Conservation (phyloP, 352 stramenopile genomes). For the Phytopythium montanum region DNA sequence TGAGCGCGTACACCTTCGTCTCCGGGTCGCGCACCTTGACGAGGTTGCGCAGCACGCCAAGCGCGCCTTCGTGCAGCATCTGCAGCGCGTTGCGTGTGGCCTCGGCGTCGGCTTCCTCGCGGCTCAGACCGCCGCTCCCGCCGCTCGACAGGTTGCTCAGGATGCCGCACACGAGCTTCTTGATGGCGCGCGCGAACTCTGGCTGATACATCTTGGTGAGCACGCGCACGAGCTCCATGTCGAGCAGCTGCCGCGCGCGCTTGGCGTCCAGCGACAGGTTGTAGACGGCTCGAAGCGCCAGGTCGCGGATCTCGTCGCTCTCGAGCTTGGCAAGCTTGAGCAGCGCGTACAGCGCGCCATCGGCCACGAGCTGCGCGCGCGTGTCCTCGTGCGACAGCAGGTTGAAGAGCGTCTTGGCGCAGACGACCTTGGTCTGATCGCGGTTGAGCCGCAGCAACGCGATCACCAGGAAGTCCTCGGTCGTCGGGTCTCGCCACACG, state of each 20-base stretch:
- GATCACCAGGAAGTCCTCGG: conserved; percentile 87
- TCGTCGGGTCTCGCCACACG: conserved; percentile 61
- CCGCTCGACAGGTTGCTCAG: conserved; percentile 65
- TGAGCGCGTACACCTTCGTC: conserved; percentile 82
- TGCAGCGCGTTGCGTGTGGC: conserved; percentile 13
- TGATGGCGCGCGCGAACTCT: conserved; percentile 74
- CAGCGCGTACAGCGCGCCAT: conserved; percentile 81
- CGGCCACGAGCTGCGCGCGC: conserved; percentile 65
- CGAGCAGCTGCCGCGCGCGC: conserved; percentile 50
- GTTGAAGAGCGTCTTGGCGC: conserved; percentile 83
- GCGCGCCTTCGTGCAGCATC: conserved; percentile 57
- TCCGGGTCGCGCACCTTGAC: conserved; percentile 72
- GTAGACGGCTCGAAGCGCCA: conserved; percentile 70
- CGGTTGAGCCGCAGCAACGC: conserved; percentile 82
- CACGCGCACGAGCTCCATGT: conserved; percentile 79
- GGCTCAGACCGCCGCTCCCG: not conserved
- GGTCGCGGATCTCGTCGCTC: conserved; percentile 66
- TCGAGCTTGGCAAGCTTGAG: conserved; percentile 80
- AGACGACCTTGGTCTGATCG: conserved; percentile 80
- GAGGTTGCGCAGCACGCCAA: conserved; percentile 64
- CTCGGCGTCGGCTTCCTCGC: conserved; percentile 6
- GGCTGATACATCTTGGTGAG: conserved; percentile 76
- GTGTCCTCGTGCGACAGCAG: conserved; percentile 76
- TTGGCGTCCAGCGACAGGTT: conserved; percentile 61
- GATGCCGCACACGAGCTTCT: conserved; percentile 71